Evolutionary conservation across 1,284 basidiomycete genomes (phyloP).

Genomic region (Apiotrichum sp.): DNA sequence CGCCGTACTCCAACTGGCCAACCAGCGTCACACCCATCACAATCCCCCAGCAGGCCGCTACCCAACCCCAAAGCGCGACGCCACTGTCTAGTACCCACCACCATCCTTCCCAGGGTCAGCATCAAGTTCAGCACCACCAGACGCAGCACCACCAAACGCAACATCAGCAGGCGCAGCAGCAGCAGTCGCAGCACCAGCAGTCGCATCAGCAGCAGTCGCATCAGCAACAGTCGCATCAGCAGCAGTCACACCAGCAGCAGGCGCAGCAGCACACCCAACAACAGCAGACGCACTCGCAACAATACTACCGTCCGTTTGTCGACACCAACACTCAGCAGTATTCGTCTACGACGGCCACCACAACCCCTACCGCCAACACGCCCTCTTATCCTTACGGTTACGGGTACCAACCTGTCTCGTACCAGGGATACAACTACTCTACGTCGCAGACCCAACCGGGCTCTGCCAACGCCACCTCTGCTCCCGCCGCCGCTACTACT

Average conservation of each 20-base stretch:
- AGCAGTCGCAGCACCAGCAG: not conserved
- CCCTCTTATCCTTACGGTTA: conserved; percentile 1
- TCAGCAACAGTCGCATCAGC: not conserved
- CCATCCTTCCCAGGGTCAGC: not conserved
- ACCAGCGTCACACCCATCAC: conserved; percentile 8
- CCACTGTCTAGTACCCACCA: not conserved
- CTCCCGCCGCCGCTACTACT: not conserved
- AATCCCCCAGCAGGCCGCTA: conserved; percentile 1
- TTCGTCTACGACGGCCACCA: not conserved
- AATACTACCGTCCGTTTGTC: not conserved
- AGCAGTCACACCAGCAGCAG: not conserved
- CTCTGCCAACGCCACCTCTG: not conserved
- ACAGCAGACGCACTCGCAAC: too few species aligned
- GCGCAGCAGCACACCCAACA: not conserved
- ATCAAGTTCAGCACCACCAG: too few species aligned
- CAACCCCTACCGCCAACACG: not conserved
- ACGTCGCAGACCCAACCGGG: not conserved
- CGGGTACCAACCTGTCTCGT: not conserved
- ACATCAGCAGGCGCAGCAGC: not conserved
- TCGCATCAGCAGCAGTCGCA: not conserved
- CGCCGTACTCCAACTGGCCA: conserved; percentile 8
- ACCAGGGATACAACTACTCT: conserved; percentile 4
- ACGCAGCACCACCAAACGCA: not conserved
- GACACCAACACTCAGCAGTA: not conserved
- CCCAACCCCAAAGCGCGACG: not conserved